Evolutionary conservation across 805 yeast genomes (phyloP), one percentile per base, ranked within the genome.

Genomic region (Saturnispora halmiae): DNA sequence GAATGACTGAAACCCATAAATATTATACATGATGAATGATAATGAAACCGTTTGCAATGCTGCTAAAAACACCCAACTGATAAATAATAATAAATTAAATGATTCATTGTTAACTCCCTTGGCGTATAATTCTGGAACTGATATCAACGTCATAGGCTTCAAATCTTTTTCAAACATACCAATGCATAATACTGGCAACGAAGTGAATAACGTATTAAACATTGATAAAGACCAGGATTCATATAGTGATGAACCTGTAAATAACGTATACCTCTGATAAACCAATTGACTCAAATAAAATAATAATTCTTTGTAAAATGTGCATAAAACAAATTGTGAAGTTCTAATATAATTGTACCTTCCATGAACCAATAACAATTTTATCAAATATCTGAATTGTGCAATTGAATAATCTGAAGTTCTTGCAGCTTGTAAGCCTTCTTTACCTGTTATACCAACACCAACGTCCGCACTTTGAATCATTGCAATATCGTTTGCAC

Each of bases 401-500:
- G 94, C 99, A 56, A 92, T 82, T 1, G 97, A 80, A 55, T 85
- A 92, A 61, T 92, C 99, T 0, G 96, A 79, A 0, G 95, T 73
- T 51, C 98, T 69, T 0, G 98, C 95, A 0, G 98, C 98, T 55
- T 92, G 98, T 32, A 92, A 65, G 2, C 98, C 98, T 62, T 92
- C 98, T 51, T 82, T 83, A 28, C 98, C 99, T 1, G 97, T 88
- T 40, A 92, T 92, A 22, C 98, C 98, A 47, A 92, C 75, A 22
- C 99, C 99, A 42, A 92, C 86, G 60, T 92, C 97, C 0, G 99
- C 99, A 54, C 94, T 82, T 64, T 92, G 96, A 46, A 92, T 92
- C 99, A 92, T 92, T 1, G 99, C 97, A 56, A 92, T 88, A 61
- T 92, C 99, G 57, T 92, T 92, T 2, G 99, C 99, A 48, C 99